Evolutionary conservation across 768 basidiomycete genomes (phyloP).

Genomic region (Kockovaella imperatae): DNA sequence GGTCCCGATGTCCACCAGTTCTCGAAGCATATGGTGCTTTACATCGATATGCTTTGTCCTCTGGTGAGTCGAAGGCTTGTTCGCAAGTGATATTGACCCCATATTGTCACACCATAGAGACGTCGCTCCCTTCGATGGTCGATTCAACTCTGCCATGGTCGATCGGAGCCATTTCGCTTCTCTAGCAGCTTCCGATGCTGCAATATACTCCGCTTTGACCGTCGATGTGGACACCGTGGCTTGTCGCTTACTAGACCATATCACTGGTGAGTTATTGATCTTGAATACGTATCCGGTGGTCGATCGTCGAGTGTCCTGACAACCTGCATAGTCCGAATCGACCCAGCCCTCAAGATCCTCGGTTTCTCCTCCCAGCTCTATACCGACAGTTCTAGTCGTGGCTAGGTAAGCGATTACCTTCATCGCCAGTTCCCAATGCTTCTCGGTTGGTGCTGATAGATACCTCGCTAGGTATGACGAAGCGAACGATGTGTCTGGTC

Average conservation of each 20-base stretch:
- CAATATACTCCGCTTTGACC: constrained; percentile 50
- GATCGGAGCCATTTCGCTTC: constrained; percentile 46
- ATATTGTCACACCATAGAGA: constrained; percentile 45
- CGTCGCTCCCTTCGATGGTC: constrained; percentile 1
- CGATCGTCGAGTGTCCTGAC: constrained; percentile 37
- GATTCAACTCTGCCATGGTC: constrained; percentile 21
- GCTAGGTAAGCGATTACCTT: constrained; percentile 3
- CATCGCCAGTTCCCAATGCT: constrained; percentile 27
- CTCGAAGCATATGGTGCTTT: constrained; percentile 46
- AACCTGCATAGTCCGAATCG: constrained; percentile 40
- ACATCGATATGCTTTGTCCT: constrained; percentile 49
- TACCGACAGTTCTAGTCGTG: constrained; percentile 43
- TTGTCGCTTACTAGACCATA: constrained; percentile 49
- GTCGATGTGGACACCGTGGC: constrained; percentile 46
- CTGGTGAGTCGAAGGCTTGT: constrained; percentile 44
- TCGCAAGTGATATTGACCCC: constrained; percentile 43
- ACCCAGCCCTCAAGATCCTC: constrained; percentile 12
- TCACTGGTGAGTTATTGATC: constrained; percentile 44
- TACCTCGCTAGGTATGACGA: constrained; percentile 18
- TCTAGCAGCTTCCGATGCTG: constrained; percentile 40
- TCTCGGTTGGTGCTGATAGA: constrained; percentile 24
- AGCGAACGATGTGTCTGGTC: constrained; percentile 36
- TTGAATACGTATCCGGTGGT: constrained; percentile 43
- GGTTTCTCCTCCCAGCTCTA: constrained; percentile 28
- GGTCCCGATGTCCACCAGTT: constrained; percentile 29